Conservation (phyloP, 805 yeast species). For the Metschnikowia koreensis region DNA sequence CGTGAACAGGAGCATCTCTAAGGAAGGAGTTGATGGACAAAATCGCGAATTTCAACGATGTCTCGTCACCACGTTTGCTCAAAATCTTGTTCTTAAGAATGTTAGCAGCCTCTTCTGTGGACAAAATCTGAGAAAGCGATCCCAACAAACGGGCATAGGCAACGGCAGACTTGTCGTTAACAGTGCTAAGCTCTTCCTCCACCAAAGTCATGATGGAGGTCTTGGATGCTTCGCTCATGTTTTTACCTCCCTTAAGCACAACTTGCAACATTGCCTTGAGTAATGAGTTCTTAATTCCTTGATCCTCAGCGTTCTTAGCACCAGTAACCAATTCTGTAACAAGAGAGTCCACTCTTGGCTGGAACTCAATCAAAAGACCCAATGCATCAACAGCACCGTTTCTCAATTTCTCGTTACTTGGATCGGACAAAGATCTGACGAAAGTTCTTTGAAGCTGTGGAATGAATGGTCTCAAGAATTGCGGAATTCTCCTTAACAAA, state of each 20-base stretch:
- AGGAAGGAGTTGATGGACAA: conserved; percentile 77
- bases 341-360: conserved; percentile 91
- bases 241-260: conserved; percentile 72
- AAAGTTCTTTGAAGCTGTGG: conserved; percentile 98
- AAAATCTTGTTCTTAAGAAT: conserved; percentile 62
- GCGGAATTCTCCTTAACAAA: conserved; percentile 80
- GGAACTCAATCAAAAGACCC: conserved; percentile 83
- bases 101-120: conserved; percentile 58
- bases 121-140: conserved; percentile 65
- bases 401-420: conserved; percentile 68
- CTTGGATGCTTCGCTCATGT: conserved; percentile 74
- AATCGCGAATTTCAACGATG: conserved; percentile 56
- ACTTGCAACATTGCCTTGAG: conserved; percentile 81
- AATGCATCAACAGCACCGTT: conserved; percentile 85
- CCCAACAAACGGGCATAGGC: conserved; percentile 81
- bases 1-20: conserved; percentile 68
- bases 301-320: conserved; percentile 60
- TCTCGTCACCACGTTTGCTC: conserved; percentile 42
- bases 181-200: conserved; percentile 59
- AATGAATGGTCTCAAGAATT: conserved; percentile 87
- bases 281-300: conserved; percentile 82
- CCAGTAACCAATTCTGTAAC: conserved; percentile 80
- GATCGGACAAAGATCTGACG: conserved; percentile 84
- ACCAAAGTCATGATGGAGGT: conserved; percentile 65
- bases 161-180: conserved; percentile 60